Evolutionary conservation across 2,329 filamentous ascomycete species (phyloP), one percentile per base, ranked within the genome.

Genomic region (Domatiomyces catenatus): DNA sequence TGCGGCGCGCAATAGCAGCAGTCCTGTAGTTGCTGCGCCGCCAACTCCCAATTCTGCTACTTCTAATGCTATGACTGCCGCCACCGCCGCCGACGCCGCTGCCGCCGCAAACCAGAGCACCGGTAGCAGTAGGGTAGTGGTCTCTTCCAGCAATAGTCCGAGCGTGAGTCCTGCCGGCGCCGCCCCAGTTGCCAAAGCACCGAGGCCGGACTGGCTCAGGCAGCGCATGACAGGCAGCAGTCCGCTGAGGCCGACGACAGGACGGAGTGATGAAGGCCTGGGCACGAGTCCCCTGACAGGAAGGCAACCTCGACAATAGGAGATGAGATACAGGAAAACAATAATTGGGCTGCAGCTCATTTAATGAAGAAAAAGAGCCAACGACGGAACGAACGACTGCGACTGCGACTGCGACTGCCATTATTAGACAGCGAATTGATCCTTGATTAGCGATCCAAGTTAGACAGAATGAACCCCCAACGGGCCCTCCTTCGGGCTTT

Each of bases 241-340:
- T 47, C 64, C 67, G 18, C 60, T 68, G 12, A 61, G 63, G 46
- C 60, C 62, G 5, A 58, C 55, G 32, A 59, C 61, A 5, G 56
- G 52, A 5, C 26, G 59, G 12, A 62, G 55, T 32, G 63, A 66
- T 55, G 61, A 64, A 50, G 60, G 59, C 12, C 53, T 66, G 47
- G 61, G 63, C 8, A 60, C 61, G 12, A 61, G 64, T 54, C 60
- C 61, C 5, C 52, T 44, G 7, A 60, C 54, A 52, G 49, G 54
- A 15, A 19, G 46, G 8, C 18, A 8, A 12, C n/a, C 15, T 7
- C 42, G 18, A 44, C 18, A 24, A 24, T 24, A 24, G 22, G 22
- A 6, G 3, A 24, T 6, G 49, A 44, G n/a, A n/a, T n/a, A n/a
- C n/a, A 42, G 43, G 8, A 24, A 32, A 32, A 39, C 32, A 39